Percentiles rank a stretch among this genome's conserved stretches.
Evolutionary conservation across 1,139 yeast species (phyloP).

Genomic region (Yamadazyma diddensiae): DNA sequence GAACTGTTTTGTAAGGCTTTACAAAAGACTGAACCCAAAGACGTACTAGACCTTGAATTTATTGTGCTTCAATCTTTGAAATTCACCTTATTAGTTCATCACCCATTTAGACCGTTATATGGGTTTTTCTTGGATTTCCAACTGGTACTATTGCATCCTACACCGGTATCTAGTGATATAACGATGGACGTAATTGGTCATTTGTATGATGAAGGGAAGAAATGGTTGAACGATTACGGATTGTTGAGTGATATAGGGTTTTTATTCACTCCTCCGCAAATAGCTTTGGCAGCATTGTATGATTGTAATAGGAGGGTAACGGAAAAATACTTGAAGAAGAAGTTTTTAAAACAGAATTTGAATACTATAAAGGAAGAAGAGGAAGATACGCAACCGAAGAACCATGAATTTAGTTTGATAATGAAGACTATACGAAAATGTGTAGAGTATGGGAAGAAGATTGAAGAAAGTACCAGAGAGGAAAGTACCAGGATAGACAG

Average conservation of each 20-base stretch:
- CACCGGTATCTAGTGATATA: conserved; percentile 32
- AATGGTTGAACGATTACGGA: conserved; percentile 57
- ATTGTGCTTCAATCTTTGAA: conserved; percentile 66
- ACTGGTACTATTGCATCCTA: conserved; percentile 47
- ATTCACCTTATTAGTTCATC: conserved; percentile 83
- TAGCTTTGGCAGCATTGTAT: conserved; percentile 83
- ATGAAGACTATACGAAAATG: conserved; percentile 48
- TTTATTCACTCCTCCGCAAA: conserved; percentile 88
- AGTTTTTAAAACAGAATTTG: conserved; percentile 23
- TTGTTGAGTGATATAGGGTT: conserved; percentile 74
- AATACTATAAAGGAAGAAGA: conserved; percentile 13
- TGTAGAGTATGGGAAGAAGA: conserved; percentile 39
- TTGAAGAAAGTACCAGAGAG: conserved; percentile 50
- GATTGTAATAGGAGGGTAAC: conserved; percentile 63
- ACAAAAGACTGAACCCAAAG: conserved; percentile 61
- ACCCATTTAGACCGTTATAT: conserved; percentile 81
- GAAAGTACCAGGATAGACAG: conserved; percentile 62
- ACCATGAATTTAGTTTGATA: conserved; percentile 20
- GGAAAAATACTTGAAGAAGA: conserved; percentile 60
- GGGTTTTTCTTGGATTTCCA: conserved; percentile 92
- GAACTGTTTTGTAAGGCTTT: conserved; percentile 74
- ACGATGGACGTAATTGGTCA: conserved; percentile 46
- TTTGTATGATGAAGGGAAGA: conserved; percentile 67
- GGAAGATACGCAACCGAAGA: conserved; percentile 5
- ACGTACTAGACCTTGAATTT: conserved; percentile 77